These are phyloP conservation scores for Paraphaeosphaeria minitans DNA, from an alignment of 2,329 filamentous ascomycete genomes.

Conservation along the genomic window DNA sequence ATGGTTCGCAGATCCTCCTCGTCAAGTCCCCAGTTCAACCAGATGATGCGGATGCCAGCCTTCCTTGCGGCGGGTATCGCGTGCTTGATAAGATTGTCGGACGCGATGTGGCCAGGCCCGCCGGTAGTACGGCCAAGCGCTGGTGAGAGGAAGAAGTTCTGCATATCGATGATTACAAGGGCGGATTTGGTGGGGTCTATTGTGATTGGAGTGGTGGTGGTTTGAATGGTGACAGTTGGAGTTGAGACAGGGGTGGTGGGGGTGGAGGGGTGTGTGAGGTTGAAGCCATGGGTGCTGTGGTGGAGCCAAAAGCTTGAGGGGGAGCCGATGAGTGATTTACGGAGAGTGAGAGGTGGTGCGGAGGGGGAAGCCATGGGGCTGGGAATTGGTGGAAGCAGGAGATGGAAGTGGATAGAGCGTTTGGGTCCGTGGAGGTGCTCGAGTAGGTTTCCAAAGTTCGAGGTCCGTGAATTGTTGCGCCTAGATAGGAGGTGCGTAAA, in stretches of 20 bases:
- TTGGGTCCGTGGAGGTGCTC: not conserved
- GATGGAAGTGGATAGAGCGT: not conserved
- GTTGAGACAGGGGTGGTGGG: slow-evolving; percentile 28
- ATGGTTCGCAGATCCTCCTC: slow-evolving; percentile 43
- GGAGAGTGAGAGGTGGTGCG: not conserved
- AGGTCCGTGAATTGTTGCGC: not conserved
- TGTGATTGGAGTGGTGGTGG: slow-evolving; percentile 34
- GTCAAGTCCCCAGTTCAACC: slow-evolving; percentile 51
- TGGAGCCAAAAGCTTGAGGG: slow-evolving; percentile 53
- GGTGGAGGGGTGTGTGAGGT: slow-evolving; percentile 51
- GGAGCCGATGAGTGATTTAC: slow-evolving; percentile 50
- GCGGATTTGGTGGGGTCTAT: slow-evolving; percentile 46
- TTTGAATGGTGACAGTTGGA: slow-evolving; percentile 26
- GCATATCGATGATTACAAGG: slow-evolving; percentile 52
- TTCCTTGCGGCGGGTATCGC: slow-evolving; percentile 49
- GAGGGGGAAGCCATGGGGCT: not conserved
- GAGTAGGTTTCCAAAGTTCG: not conserved
- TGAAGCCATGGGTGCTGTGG: slow-evolving; percentile 50
- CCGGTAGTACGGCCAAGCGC: slow-evolving; percentile 25
- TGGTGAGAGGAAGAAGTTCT: slow-evolving; percentile 50
- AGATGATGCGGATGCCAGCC: slow-evolving; percentile 47
- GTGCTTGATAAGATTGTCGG: slow-evolving; percentile 36
- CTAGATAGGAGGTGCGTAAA: not conserved
- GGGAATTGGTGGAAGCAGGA: not conserved
- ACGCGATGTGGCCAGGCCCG: slow-evolving; percentile 32